These are phyloP conservation scores for Exophiala aquamarina DNA, from an alignment of 2,329 filamentous ascomycete genomes.

Conservation along the genomic window DNA sequence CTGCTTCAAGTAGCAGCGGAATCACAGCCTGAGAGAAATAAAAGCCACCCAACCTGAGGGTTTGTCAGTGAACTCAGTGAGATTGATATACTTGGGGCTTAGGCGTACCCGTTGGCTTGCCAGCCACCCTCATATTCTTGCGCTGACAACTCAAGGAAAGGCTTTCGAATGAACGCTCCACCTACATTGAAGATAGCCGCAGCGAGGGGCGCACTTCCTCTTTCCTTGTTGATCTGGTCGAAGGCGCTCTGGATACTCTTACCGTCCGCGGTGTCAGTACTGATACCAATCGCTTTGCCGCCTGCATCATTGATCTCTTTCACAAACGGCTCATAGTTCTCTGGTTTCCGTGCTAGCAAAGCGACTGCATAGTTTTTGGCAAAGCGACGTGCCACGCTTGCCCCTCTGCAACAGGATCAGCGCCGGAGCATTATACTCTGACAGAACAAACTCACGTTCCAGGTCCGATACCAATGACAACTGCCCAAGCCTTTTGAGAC, in stretches of 20 bases:
- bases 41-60: conserved; percentile 61
- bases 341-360: conserved; percentile 58
- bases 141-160: conserved; percentile 61
- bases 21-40: conserved; percentile 71
- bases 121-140: conserved; percentile 56
- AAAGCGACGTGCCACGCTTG: conserved; percentile 61
- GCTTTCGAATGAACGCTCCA: conserved; percentile 58
- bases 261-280: conserved; percentile 57
- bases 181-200: conserved; percentile 63
- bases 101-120: conserved; percentile 50
- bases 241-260: conserved; percentile 56
- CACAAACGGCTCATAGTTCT: conserved; percentile 56
- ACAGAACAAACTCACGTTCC: conserved; percentile 35
- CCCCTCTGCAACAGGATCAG: conserved; percentile 43
- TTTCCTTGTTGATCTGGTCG: conserved; percentile 54
- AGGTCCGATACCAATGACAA: conserved; percentile 49
- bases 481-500: conserved; percentile 41
- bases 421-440: not conserved
- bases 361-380: conserved; percentile 59
- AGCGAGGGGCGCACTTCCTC: conserved; percentile 44
- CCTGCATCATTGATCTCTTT: conserved; percentile 60
- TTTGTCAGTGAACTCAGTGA: not conserved
- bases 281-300: conserved; percentile 61
- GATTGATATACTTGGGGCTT: not conserved
- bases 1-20: conserved; percentile 67